Base-by-base conservation (phyloP, 1,284 basidiomycete species). In the Inonotus hispidus region DNA sequence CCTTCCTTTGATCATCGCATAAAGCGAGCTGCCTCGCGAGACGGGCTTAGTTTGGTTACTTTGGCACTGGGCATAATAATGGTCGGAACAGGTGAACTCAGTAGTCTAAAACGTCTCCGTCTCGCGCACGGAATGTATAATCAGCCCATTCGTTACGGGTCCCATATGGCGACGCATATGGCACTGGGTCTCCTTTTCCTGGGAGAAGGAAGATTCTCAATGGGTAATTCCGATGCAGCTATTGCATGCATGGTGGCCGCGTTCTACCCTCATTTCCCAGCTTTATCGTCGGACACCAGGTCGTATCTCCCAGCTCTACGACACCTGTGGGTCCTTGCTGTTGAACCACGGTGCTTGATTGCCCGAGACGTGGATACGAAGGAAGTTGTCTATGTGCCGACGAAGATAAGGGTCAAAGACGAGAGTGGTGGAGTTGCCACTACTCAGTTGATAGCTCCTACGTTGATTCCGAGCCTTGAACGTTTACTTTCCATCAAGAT, bases 1-100 rank as follows among this genome's bases (percentile, higher is more conserved):
- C 79, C 84, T 56, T 82, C 86, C 0, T 95, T 93, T 67, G 92
- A 95, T 70, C 86, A 88, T 61, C 87, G 87, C 67, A 90, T 96
- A 71, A 87, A 92, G 68, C 85, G 93, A 0, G 86, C 88, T 19
- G 88, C 93, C 0, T 83, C 95, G n/a, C 83, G 93, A 19, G 91
- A 95, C 68, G 92, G 92, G 1, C 78, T 97, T 49, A 95, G 93
- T 69, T 78, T 95, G 29, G 88, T 97, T 61, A 89, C 92, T 0
- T 79, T 98, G 41, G 82, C 94, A 2, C 75, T 97, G 29, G 87
- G 88, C 66, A 90, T 96, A 79, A 89, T 98, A 55, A 94, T 98
- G 90, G 92, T 95, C 0, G 97, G 97, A 2, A 97, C 94, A 0
- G 97, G 97, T 11, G 94, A 99, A 71, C 84, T 98, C 49, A 90